These are phyloP conservation scores for Fusarium concolor DNA, from an alignment of 2,329 filamentous ascomycete species.

Conservation along the genomic window DNA sequence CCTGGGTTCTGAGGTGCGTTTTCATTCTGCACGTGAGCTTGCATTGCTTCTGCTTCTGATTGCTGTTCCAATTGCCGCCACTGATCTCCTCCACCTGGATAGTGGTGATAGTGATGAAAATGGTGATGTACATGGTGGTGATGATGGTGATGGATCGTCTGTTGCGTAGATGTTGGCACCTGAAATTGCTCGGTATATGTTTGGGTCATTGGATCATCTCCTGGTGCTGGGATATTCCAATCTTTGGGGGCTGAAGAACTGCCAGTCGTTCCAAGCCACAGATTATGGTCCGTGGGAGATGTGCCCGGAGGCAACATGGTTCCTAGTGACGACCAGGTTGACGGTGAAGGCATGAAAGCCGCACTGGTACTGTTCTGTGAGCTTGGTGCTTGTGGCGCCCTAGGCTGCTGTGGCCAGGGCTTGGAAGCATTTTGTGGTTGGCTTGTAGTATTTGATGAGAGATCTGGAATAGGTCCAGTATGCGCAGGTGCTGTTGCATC, in stretches of 20 bases:
- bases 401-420: conserved; percentile 13
- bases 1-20: conserved; percentile 20
- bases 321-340: conserved; percentile 32
- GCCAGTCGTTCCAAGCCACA: conserved; percentile 28
- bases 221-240: conserved; percentile 22
- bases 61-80: conserved; percentile 36
- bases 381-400: conserved; percentile 5
- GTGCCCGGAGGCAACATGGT: conserved; percentile 26
- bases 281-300: conserved; percentile 13
- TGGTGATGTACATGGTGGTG: conserved; percentile 40
- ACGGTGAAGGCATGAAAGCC: conserved; percentile 20
- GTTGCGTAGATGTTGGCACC: conserved; percentile 14
- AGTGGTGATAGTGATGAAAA: conserved; percentile 40
- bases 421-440: background rate
- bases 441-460: background rate
- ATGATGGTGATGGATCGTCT: conserved; percentile 34
- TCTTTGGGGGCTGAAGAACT: conserved; percentile 17
- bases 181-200: conserved; percentile 32
- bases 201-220: conserved; percentile 9
- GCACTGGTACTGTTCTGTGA: background rate
- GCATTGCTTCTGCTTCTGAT: conserved; percentile 37
- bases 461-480: background rate
- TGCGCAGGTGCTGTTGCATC: background rate
- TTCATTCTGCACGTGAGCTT: conserved; percentile 21
- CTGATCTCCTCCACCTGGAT: conserved; percentile 22